phyloP scores from a whole-genome alignment of 805 yeast genomes.

The Teunomyces stri region DNA sequence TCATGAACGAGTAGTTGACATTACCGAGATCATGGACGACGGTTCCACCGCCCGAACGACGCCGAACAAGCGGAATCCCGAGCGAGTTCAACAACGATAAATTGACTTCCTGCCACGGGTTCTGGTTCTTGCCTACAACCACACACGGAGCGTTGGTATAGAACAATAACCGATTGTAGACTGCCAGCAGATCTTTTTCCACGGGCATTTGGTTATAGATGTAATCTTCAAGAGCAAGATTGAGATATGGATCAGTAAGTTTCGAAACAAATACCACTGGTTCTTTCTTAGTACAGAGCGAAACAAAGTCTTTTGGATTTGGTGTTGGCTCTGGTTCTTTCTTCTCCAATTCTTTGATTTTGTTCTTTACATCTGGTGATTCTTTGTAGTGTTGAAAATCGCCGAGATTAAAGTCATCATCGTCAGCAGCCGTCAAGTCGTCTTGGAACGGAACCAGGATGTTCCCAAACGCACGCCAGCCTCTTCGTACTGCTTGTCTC shows the following conservation, averaged over 20 bases:
- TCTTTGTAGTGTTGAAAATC: conserved; percentile 37
- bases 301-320: not conserved
- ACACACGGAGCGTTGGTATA: conserved; percentile 81
- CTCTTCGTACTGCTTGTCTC: not conserved
- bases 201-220: conserved; percentile 65
- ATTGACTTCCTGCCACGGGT: conserved; percentile 86
- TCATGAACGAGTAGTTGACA: conserved; percentile 79
- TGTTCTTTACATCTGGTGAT: not conserved
- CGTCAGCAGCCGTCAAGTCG: conserved; percentile 31
- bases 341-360: not conserved
- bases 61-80: conserved; percentile 65
- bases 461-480: conserved; percentile 9
- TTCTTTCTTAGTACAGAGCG: conserved; percentile 6
- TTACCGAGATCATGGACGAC: conserved; percentile 94
- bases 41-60: conserved; percentile 94
- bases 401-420: conserved; percentile 34
- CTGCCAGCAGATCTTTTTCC: conserved; percentile 9
- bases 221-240: conserved; percentile 80
- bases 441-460: conserved; percentile 38
- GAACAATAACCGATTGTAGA: conserved; percentile 57
- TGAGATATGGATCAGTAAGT: conserved; percentile 64
- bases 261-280: conserved; percentile 60
- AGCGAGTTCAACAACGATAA: conserved; percentile 49
- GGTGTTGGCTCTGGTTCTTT: conserved; percentile 4
- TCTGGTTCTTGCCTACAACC: conserved; percentile 95